Base-by-base conservation (phyloP, 129 eudicot species). In the Flaveria trinervia region DNA sequence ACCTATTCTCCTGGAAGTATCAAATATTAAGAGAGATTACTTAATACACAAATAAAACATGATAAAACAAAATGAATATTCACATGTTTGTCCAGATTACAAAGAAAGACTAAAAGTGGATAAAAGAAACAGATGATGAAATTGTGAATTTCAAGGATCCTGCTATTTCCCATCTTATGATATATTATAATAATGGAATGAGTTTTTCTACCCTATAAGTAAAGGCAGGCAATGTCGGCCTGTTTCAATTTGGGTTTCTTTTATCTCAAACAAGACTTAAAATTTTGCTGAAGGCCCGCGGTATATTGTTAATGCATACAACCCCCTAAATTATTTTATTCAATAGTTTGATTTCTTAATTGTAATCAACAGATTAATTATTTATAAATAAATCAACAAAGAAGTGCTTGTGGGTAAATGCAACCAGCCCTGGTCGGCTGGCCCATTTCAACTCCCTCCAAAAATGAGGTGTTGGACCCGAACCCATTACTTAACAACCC, bases 1-100 rank as follows among this genome's bases (percentile, higher is more conserved):
- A 3, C 98, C 98, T 76, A 93, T 93, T 81, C 96, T 93, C 90
- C 97, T 92, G 88, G 48, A 68, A 77, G 69, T 20, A 62, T 59
- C 23, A 64, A 51, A 41, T 52, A 39, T 25, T 36, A 30, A 33
- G 39, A 33, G 75, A 73, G 76, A 56, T 61, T 14, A 30, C 5
- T 10, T 45, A 43, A 51, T 26, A 26, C 51, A 6, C 5, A n/a
- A 50, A 56, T 8, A 13, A 43, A 67, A 43, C 9, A 36, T 17
- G 15, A 60, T 44, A 14, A 52, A 65, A 65, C 7, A 73, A 41
- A 59, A 22, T 13, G 33, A 17, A 25, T 12, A 25, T 61, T 15
- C 45, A 15, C 69, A 64, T 14, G 59, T 15, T 52, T 49, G n/a
- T 49, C 54, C 54, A 49, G 13, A 49, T 49, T 49, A 49, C 5